phyloP scores from a whole-genome alignment of 345 rosid species.

The Kernera saxatilis region DNA sequence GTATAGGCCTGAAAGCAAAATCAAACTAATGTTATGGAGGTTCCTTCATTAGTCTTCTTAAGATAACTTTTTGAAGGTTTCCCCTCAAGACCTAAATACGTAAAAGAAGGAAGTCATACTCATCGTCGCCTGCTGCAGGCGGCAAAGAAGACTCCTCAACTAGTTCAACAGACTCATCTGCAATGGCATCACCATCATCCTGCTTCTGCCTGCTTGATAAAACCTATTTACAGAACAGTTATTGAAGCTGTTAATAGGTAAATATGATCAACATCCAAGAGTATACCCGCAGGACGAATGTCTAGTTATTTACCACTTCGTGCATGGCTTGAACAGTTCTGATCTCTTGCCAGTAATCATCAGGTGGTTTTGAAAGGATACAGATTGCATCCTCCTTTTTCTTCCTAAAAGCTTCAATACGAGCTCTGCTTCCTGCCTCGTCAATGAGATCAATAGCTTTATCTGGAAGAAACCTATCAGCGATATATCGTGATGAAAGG shows the following conservation, averaged over 20 bases:
- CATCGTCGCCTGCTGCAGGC: slow-evolving; percentile 45
- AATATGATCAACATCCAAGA: not conserved
- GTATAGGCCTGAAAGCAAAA: slow-evolving; percentile 50
- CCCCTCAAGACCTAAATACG: not conserved
- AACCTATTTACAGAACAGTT: slow-evolving; percentile 43
- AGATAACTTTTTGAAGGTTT: not conserved
- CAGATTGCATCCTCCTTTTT: slow-evolving; percentile 70
- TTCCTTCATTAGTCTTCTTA: not conserved
- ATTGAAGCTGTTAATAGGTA: not conserved
- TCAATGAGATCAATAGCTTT: slow-evolving; percentile 98
- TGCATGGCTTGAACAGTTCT: slow-evolving; percentile 96
- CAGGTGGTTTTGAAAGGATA: slow-evolving; percentile 79
- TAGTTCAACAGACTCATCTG: slow-evolving; percentile 42
- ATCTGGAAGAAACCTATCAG: slow-evolving; percentile 95
- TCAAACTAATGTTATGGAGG: slow-evolving; percentile 18
- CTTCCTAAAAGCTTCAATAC: slow-evolving; percentile 70
- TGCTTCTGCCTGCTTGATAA: slow-evolving; percentile 47
- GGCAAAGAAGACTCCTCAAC: slow-evolving; percentile 47
- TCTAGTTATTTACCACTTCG: slow-evolving; percentile 60
- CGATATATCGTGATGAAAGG: slow-evolving; percentile 76
- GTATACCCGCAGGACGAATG: not conserved
- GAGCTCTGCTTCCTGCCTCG: slow-evolving; percentile 98
- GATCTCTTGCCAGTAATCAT: slow-evolving; percentile 98
- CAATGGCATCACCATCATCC: slow-evolving; percentile 37
- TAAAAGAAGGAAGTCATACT: slow-evolving; percentile 43